These are phyloP conservation scores for Ballota nigra DNA, from an alignment of 257 asterid genomes.

Conservation along the genomic window DNA sequence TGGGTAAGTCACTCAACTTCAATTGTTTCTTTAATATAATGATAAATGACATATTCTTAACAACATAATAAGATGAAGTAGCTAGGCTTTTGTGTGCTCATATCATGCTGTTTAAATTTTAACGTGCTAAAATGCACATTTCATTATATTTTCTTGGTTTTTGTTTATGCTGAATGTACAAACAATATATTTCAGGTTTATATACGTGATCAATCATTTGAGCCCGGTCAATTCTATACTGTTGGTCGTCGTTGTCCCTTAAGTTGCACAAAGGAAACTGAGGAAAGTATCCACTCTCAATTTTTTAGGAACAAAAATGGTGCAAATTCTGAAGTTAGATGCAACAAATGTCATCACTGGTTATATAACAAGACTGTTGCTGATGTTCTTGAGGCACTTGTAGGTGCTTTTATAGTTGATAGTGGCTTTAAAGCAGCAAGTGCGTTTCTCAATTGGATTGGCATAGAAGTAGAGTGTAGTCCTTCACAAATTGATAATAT, in stretches of 20 bases:
- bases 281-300: conserved; percentile 53
- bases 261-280: conserved; percentile 58
- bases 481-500: conserved; percentile 46
- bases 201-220: conserved; percentile 86
- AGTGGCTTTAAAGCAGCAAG: conserved; percentile 87
- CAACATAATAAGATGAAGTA: no score
- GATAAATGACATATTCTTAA: no score
- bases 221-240: conserved; percentile 58
- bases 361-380: conserved; percentile 83
- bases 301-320: conserved; percentile 28
- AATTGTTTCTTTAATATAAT: no score
- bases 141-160: conserved; percentile 13
- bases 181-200: conserved; percentile 56
- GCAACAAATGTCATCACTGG: conserved; percentile 91
- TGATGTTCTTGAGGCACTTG: conserved; percentile 90
- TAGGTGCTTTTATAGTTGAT: conserved; percentile 87
- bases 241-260: conserved; percentile 79
- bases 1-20: no score
- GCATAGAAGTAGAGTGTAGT: conserved; percentile 55
- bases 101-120: not conserved
- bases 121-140: not conserved
- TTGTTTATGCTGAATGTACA: not conserved
- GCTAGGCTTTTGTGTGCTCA: no score
- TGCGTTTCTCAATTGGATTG: conserved; percentile 89
- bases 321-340: conserved; percentile 49